Evolutionary conservation across 257 asterid genomes (phyloP).

Genomic region (Solanum acaule): DNA sequence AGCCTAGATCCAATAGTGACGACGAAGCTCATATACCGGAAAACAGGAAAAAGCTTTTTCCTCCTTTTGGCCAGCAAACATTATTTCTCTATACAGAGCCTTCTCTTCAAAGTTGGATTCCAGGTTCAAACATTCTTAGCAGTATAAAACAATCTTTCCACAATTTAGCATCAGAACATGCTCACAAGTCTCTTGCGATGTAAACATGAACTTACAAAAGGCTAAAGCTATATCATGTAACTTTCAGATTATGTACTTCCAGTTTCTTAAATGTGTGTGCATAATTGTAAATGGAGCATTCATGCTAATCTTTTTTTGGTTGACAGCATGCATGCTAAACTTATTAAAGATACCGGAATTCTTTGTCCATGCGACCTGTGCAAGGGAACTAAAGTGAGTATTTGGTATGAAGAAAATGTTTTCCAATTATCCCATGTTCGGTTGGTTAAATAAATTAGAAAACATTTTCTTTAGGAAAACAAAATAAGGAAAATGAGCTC

Average conservation of each 20-base stretch:
- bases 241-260: not conserved
- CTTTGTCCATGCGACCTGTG: slow-evolving; percentile 77
- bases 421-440: too few species aligned
- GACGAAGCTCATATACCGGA: not conserved
- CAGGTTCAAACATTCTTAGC: too few species aligned
- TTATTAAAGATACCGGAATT: slow-evolving; percentile 55
- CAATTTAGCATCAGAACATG: too few species aligned
- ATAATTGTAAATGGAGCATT: not conserved
- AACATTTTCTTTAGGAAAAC: too few species aligned
- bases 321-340: not conserved
- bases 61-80: too few species aligned
- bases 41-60: too few species aligned
- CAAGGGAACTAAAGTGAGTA: slow-evolving; percentile 62
- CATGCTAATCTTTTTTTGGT: not conserved
- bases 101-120: too few species aligned
- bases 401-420: not conserved
- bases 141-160: too few species aligned
- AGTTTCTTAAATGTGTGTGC: not conserved
- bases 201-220: not conserved
- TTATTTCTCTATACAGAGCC: too few species aligned
- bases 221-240: not conserved
- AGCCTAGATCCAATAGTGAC: not conserved
- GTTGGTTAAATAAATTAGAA: too few species aligned
- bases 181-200: too few species aligned
- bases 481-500: too few species aligned